Conservation (phyloP, 192 early-diverging fungal genomes). For the Podochytrium sp. region DNA sequence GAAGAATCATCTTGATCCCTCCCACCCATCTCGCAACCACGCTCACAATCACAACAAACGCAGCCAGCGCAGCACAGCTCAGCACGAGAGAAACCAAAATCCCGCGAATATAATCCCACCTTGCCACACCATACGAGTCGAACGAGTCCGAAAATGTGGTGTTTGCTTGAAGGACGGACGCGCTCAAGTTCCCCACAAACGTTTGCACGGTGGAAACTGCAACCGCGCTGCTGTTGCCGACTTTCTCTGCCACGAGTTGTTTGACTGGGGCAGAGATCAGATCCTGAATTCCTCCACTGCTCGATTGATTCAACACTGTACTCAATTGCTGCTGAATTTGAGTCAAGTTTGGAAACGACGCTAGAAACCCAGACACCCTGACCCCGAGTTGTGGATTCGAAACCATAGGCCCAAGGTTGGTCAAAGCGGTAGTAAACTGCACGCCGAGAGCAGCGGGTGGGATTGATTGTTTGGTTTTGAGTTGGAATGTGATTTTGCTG, state of each 20-base stretch:
- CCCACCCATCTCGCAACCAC: not conserved
- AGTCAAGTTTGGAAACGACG: not conserved
- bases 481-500: not conserved
- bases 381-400: too few relatives aligned
- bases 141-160: not conserved
- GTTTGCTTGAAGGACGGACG: not conserved
- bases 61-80: not conserved
- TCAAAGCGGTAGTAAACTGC: not conserved
- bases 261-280: not conserved
- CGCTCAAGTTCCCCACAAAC: not conserved
- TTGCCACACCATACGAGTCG: not conserved
- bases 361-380: not conserved
- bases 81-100: not conserved
- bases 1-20: not conserved
- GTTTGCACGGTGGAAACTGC: not conserved
- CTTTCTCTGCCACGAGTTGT: not conserved
- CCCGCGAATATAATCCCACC: not conserved
- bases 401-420: not conserved
- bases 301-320: too few relatives aligned
- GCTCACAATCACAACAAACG: not conserved
- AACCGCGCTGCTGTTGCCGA: not conserved
- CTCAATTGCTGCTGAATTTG: not conserved
- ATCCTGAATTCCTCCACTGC: too few relatives aligned
- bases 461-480: not conserved
- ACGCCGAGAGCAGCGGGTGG: not conserved